These are phyloP conservation scores for Schizosaccharomyces lindneri DNA, from an alignment of 805 yeast genomes.

Conservation along the genomic window DNA sequence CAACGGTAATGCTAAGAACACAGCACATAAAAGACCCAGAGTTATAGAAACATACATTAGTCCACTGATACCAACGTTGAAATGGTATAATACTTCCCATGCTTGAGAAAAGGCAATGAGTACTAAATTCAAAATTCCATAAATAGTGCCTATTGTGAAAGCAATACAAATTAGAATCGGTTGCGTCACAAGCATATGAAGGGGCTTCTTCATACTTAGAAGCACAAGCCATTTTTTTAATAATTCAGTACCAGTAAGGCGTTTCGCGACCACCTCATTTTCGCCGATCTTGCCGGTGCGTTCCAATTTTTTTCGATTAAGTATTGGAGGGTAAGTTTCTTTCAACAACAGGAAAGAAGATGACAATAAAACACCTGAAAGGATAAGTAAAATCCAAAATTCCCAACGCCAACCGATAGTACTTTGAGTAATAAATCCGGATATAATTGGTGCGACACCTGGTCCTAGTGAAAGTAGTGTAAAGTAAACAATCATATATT, in stretches of 20 bases:
- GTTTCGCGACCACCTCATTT: background rate
- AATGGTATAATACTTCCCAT: background rate
- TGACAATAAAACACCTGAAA: conserved; percentile 6
- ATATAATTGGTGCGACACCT: conserved; percentile 36
- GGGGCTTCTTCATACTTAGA: background rate
- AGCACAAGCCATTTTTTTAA: background rate
- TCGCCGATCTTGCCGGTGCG: background rate
- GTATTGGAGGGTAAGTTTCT: conserved; percentile 71
- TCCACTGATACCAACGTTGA: conserved; percentile 18
- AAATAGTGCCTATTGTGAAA: background rate
- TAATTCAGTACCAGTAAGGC: background rate
- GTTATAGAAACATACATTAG: conserved; percentile 35
- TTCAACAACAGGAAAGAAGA: conserved; percentile 26
- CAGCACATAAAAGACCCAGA: conserved; percentile 27
- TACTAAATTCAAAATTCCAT: background rate
- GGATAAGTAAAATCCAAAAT: conserved; percentile 26
- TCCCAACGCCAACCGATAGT: conserved; percentile 47
- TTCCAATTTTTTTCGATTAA: conserved; percentile 16
- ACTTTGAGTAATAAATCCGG: conserved; percentile 27
- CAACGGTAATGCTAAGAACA: conserved; percentile 7
- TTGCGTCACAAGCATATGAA: background rate
- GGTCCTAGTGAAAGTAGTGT: conserved; percentile 28
- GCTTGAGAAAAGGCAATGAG: conserved; percentile 15
- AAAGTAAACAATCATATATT: conserved; percentile 10
- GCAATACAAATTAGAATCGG: conserved; percentile 3